Evolutionary conservation across 345 rosid genomes (phyloP).

Genomic region (Salix udensis): DNA sequence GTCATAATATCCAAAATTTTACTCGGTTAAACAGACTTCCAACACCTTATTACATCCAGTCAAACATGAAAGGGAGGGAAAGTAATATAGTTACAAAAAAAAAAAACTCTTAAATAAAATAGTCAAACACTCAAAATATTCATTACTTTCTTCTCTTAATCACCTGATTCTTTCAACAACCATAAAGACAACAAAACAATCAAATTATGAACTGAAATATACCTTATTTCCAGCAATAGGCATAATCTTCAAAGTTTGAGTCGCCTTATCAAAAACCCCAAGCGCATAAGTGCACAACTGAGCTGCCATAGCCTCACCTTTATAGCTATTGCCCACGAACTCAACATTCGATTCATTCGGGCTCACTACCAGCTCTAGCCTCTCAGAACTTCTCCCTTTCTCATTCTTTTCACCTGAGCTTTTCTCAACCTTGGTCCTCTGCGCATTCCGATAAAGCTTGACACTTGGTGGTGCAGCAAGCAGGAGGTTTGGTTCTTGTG

Average conservation of each 20-base stretch:
- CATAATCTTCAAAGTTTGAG: conserved; percentile 52
- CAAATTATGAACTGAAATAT: not conserved
- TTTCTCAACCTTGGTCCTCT: conserved; percentile 16
- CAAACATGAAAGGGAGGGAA: too few species aligned
- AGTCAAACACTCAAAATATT: too few species aligned
- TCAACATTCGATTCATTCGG: conserved; percentile 55
- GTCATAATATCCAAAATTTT: too few species aligned
- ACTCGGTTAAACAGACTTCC: too few species aligned
- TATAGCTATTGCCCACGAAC: conserved; percentile 64
- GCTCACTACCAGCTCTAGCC: conserved; percentile 68
- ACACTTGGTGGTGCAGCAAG: conserved; percentile 25
- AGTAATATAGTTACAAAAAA: too few species aligned
- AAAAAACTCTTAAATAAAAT: too few species aligned
- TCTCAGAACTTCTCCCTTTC: conserved; percentile 33
- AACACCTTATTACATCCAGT: too few species aligned
- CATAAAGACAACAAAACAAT: not conserved
- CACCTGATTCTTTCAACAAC: too few species aligned
- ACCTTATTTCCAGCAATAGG: conserved; percentile 86
- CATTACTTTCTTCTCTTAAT: too few species aligned
- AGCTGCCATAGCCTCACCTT: conserved; percentile 59
- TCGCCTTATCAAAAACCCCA: conserved; percentile 67
- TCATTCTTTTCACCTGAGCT: conserved; percentile 18
- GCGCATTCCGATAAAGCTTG: conserved; percentile 41
- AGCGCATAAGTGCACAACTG: conserved; percentile 61
- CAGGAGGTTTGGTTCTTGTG: not conserved